These are phyloP conservation scores for Xenoacremonium recifei DNA, from an alignment of 2,329 filamentous ascomycete genomes.

Conservation along the genomic window DNA sequence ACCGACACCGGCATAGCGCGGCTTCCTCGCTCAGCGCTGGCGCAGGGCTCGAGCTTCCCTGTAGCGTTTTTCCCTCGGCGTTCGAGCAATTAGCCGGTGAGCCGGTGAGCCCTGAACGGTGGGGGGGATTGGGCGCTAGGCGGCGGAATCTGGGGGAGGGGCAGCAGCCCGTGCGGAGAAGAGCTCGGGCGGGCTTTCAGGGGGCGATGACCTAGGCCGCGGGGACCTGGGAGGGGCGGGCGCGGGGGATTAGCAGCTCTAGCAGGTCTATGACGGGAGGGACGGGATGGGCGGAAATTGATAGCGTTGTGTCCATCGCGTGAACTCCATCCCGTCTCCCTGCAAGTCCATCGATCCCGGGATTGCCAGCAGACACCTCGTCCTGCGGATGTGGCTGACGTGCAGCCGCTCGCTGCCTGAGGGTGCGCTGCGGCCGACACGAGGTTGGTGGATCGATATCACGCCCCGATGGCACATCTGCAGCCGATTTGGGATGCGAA, in stretches of 20 bases:
- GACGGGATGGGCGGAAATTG: no score
- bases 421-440: neutral
- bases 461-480: neutral
- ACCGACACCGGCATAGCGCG: neutral
- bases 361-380: no score
- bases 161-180: neutral
- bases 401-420: neutral
- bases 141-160: conserved; percentile 4
- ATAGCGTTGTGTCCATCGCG: no score
- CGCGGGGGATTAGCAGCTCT: no score
- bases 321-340: no score
- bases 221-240: no score
- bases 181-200: neutral
- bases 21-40: neutral
- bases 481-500: neutral
- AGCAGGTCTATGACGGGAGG: no score
- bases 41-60: neutral
- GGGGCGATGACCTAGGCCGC: no score
- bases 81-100: conserved; percentile 1
- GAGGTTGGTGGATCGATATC: neutral
- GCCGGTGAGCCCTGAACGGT: neutral
- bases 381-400: no score
- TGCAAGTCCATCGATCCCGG: no score
- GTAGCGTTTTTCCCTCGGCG: neutral
- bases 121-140: conserved; percentile 2